Base-by-base conservation (phyloP, 2,329 filamentous ascomycete species). In the Trichothecium sympodiale region DNA sequence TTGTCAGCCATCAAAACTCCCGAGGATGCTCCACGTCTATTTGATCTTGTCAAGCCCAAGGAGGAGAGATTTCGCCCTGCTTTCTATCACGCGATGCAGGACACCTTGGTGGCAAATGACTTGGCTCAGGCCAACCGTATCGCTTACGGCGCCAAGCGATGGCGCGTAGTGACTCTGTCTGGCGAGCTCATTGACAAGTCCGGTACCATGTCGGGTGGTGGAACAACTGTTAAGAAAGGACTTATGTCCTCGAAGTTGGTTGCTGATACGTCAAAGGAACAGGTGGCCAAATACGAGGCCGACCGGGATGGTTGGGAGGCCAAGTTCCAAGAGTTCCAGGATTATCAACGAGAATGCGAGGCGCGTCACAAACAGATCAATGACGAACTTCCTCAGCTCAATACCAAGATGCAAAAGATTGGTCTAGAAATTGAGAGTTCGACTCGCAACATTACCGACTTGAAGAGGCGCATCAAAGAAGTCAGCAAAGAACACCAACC, bases 131-230 rank as follows among this genome's bases (percentile, higher is more conserved):
- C 91, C 2, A 95, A 96, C 59, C 80, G 91, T 32, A 95, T 98
- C 45, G 91, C 91, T 7, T 98, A 96, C 50, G 89, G 91, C 29
- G 84, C 84, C 31, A 84, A 79, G 64, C 70, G 91, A 56, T 98
- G 91, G 91, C 80, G 91, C 44, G 91, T 98, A 3, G 91, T 98
- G 29, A 98, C 91, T 0, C 73, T 98, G 3, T 86, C 88, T 41
- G 91, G 91, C 33, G 88, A 95, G 57, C 71, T 98, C 35, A 96
- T 98, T 46, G 91, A 98, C 62, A 93, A 93, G 55, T 95, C 89
- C 1, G 91, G 91, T 68, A 96, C 91, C 26, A 96, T 98, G 91
- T 94, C 85, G 39, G 91, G 91, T 66, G 91, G 91, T 68, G 91
- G 91, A 38, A 89, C 77, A 31, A 83, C 84, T 13, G 84, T 91